Conservation (phyloP, 148 eudicot species). For the Fagopyrum esculentum region DNA sequence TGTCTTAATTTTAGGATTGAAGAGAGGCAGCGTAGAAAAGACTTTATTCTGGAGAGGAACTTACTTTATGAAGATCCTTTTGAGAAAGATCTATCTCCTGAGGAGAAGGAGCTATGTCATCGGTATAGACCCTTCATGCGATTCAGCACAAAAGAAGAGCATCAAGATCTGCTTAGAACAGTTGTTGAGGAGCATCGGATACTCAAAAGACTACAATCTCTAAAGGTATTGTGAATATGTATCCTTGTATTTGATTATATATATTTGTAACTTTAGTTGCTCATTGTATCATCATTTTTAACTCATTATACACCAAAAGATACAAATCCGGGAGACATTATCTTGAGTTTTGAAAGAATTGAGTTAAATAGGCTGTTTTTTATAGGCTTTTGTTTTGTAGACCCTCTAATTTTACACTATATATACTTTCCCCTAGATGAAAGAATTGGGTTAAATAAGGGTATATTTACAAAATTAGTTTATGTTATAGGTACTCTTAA, state of each 20-base stretch:
- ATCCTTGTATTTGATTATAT: neutral
- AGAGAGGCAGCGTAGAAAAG: conserved; percentile 90
- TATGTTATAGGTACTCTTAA: no score
- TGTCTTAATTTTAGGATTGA: conserved; percentile 54
- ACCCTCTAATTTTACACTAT: no score
- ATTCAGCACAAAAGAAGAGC: conserved; percentile 82
- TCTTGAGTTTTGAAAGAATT: neutral
- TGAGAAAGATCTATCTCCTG: conserved; percentile 55
- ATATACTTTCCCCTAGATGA: no score
- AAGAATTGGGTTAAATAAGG: no score
- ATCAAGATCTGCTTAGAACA: conserved; percentile 60
- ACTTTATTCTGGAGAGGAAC: conserved; percentile 79
- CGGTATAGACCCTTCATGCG: conserved; percentile 81
- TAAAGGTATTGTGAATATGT: conserved; percentile 47
- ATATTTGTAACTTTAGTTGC: conserved; percentile 1
- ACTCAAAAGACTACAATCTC: conserved; percentile 60
- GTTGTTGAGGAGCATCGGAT: conserved; percentile 72
- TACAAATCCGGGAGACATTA: neutral
- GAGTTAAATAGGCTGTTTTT: no score
- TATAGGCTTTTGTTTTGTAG: no score
- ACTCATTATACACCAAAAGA: neutral
- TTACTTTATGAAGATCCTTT: conserved; percentile 74
- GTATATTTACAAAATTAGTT: no score
- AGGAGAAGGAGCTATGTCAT: conserved; percentile 82
- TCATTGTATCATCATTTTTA: neutral